Percentiles rank a stretch among this genome's conserved stretches.
These are phyloP conservation scores for Bipolaris gigantea DNA, from an alignment of 2,329 filamentous ascomycete species.

Conservation along the genomic window DNA sequence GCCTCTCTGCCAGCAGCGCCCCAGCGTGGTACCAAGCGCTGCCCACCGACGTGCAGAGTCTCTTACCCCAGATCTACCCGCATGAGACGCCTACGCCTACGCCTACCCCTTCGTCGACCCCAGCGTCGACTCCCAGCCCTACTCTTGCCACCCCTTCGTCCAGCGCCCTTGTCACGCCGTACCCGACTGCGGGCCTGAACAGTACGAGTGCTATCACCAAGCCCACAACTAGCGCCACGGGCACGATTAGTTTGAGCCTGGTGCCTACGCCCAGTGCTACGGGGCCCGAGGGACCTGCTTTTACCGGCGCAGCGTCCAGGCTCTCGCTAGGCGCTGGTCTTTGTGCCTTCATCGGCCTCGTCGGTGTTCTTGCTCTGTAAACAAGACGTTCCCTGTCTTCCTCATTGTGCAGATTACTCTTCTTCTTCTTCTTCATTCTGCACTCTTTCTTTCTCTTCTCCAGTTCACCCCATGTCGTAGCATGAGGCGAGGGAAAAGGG, in stretches of 20 bases:
- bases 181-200: conserved; percentile 7
- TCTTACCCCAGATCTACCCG: conserved; percentile 45
- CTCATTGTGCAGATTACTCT: not conserved
- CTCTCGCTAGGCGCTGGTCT: conserved; percentile 44
- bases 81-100: conserved; percentile 22
- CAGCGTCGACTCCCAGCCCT: not conserved
- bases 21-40: conserved; percentile 52
- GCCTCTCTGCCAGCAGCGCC: conserved; percentile 48
- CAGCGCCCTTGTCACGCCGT: not conserved
- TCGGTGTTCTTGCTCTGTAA: conserved; percentile 50
- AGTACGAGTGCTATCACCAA: conserved; percentile 7
- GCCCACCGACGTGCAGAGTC: conserved; percentile 50
- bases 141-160: conserved; percentile 2
- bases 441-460: not conserved
- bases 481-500: not conserved
- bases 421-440: not conserved
- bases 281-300: conserved; percentile 11
- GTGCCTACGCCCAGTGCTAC: conserved; percentile 8
- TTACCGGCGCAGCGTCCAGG: conserved; percentile 36
- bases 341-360: conserved; percentile 46
- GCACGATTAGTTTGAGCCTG: conserved; percentile 6
- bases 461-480: not conserved
- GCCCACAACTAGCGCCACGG: conserved; percentile 15
- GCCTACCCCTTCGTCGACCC: conserved; percentile 2
- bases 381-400: not conserved